Evolutionary conservation across 352 stramenopile species (phyloP), one percentile per base, ranked within the genome.

Genomic region (Phytopythium aichiense): DNA sequence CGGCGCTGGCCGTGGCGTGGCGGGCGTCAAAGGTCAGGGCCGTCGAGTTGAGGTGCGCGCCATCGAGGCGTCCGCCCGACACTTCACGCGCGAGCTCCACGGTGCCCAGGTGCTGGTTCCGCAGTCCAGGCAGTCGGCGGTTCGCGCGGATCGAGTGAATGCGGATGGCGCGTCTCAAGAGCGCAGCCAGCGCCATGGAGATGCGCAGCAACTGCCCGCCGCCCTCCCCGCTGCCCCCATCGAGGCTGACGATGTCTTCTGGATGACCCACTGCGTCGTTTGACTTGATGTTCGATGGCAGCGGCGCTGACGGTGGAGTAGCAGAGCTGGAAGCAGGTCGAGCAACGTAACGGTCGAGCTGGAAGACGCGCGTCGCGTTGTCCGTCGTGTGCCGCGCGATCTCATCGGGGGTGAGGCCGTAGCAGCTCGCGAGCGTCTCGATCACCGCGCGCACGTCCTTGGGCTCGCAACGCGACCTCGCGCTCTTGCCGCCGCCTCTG

Each of bases 161-260:
- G 1, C 61, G 67, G 9, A 97, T 66, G 30, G 71, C 59, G 22
- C 79, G 78, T 28, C 75, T 63, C 35, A 92, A 66, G 30, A 97
- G 77, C 4, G 77, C 70, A 9, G 82, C 84, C 20, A 96, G 79
- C 0, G 76, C 77, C 42, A 88, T 81, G 1, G 88, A 72, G 35
- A 97, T 88, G 6, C 91, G 88, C 28, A 97, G 66, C 33, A 98
- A 74, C 61, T 98, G 92, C 0, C 92, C 92, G 54, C 92, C 92
- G 50, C 92, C 92, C 76, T 98, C 92, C 31, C 83, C 78, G 18
- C 65, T 72, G 9, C 79, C 77, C 23, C 83, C 83, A 37, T 92
- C 65, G 4, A 92, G 46, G 3, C 76, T 49, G 16, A 83, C 63
- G 9, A 60, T 33, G 1, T 58, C 72, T 56, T 67, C 60, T 22